phyloP scores from a whole-genome alignment of 2,329 filamentous ascomycete genomes.

The Colletotrichum sp. region DNA sequence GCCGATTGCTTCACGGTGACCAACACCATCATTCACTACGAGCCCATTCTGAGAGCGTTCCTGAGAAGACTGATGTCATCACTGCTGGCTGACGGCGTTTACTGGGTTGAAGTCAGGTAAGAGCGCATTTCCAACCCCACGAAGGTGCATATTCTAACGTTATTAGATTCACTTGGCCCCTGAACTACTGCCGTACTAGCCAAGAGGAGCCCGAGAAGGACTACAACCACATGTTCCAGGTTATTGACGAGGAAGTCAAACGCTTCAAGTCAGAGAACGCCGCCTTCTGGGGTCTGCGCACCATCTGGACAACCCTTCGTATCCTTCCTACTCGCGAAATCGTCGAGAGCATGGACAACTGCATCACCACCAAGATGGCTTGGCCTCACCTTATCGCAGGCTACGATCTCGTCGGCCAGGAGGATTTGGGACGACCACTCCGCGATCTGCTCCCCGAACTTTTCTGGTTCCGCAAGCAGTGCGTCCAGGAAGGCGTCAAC shows the following conservation, averaged over 20 bases:
- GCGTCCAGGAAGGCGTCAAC: conserved; percentile 71
- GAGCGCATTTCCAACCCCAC: not conserved
- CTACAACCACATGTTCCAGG: conserved; percentile 67
- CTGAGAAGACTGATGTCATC: conserved; percentile 69
- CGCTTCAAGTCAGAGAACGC: conserved; percentile 64
- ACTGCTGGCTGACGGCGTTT: conserved; percentile 74
- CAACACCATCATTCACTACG: conserved; percentile 75
- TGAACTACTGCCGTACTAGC: conserved; percentile 66
- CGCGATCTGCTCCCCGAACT: conserved; percentile 76
- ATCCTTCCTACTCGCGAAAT: conserved; percentile 67
- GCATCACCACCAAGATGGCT: conserved; percentile 75
- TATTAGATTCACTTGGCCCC: conserved; percentile 65
- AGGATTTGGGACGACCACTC: conserved; percentile 74
- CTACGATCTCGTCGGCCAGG: conserved; percentile 85
- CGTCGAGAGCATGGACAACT: conserved; percentile 78
- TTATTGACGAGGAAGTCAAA: conserved; percentile 75
- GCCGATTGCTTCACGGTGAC: conserved; percentile 70
- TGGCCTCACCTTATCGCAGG: conserved; percentile 78
- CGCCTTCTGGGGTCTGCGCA: conserved; percentile 78
- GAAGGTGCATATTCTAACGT: not conserved
- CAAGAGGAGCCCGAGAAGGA: conserved; percentile 65
- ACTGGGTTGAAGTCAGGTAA: conserved; percentile 73
- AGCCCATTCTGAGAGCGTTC: conserved; percentile 79
- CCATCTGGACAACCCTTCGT: conserved; percentile 79
- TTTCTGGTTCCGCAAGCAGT: conserved; percentile 86